Evolutionary conservation across 2,329 filamentous ascomycete genomes (phyloP), one percentile per base, ranked within the genome.

Genomic region (Fusarium newnesense): DNA sequence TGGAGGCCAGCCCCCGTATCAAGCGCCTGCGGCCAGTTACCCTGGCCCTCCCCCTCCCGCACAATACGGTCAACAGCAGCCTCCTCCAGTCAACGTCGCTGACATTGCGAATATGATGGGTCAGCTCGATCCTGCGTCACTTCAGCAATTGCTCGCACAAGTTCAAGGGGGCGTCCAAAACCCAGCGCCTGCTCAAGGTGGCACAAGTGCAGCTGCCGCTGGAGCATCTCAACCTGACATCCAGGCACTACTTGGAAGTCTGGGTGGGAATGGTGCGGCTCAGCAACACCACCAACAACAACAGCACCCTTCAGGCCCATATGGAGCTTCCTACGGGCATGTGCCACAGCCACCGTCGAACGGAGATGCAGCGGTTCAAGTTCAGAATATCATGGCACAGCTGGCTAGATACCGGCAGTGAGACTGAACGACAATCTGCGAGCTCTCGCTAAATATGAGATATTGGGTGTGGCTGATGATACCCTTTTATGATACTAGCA

Each of bases 361-460:
- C 61, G 77, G 79, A 18, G 82, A 83, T 61, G 81, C 84, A 18
- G 84, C 85, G 13, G 84, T 90, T 18, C 86, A 90, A 60, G 86
- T 94, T 75, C 89, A 92, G 79, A 92, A 93, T 76, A 93, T 95
- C 58, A 92, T 95, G 88, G 91, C 91, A 19, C 90, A 93, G 76
- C 83, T 94, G 67, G 89, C 91, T 52, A 89, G 88, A 75, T 92
- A 89, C 77, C 86, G 90, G 71, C 87, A 91, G 78, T 90, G 58
- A 58, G 54, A 54, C 34, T 50, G 52, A 30, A 36, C 8, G 37
- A 30, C 37, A 28, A 67, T 26, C n/a, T 30, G 26, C 37, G n/a
- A 30, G 28, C 32, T 53, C 37, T 36, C 24, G 50, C 46, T 13
- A 44, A n/a, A 54, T 21, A 47, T 44, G 53, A 66, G 58, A 36